Base-by-base conservation (phyloP, 345 rosid species). In the Boechera stricta region DNA sequence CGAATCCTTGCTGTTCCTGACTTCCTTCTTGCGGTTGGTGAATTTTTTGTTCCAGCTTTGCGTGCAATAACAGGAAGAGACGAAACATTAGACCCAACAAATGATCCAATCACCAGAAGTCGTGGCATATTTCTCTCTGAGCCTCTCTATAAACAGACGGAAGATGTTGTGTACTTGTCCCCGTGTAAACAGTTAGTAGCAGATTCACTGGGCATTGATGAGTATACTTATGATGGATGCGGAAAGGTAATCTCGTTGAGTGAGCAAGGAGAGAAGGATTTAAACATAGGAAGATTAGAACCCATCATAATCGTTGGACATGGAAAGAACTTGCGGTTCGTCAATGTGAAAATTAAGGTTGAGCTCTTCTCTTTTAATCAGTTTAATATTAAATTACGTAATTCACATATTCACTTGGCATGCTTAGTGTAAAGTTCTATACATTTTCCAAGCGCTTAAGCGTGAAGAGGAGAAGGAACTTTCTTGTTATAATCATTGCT, bases 1-100 rank as follows among this genome's bases (percentile, higher is more conserved):
- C 94, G 92, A 68, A 74, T 95, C 64, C 97, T 95, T 84, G 97
- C 88, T 67, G 99, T 91, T 71, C 99, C 96, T 5, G 99, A 95
- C 84, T 95, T 92, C 83, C 97, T 95, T 82, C 93, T 92, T 54
- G 91, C 94, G 15, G 86, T 95, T 69, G 94, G 94, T 71, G 97
- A 91, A 82, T 95, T 89, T 89, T 92, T 95, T 82, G 97, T 95
- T 77, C 99, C 98, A 60, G 84, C 94, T 64, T 73, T 95, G 82
- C 92, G 97, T 55, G 73, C 88, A 64, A 92, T 95, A 57, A 95
- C 97, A 36, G 98, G 98, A 74, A 89, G 98, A 80, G 97, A 92
- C 36, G 98, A 92, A 83, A 82, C 90, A 13, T 84, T 85, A 89
- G 98, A 95, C 83, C 94, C 98, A 53, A 89, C 80, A 82, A 95